Percentiles rank a stretch among this genome's conserved stretches.
These are phyloP conservation scores for Xylaria palmicola DNA, from an alignment of 495 filamentous ascomycete genomes.

Conservation along the genomic window DNA sequence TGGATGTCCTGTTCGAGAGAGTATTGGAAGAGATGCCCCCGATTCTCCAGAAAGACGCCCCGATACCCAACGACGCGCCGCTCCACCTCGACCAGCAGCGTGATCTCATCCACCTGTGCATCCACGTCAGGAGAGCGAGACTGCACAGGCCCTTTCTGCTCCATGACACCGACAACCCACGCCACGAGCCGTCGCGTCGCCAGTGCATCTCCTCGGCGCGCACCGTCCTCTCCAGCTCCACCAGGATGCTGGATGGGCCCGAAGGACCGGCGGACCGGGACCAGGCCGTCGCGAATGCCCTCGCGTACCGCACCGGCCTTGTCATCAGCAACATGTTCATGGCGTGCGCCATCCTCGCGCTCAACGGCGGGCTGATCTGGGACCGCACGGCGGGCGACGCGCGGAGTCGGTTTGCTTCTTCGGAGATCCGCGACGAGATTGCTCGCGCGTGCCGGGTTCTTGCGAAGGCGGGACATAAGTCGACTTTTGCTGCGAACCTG, in stretches of 20 bases:
- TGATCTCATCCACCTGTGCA: slow-evolving; percentile 18
- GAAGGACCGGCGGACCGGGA: not conserved
- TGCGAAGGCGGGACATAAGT: slow-evolving; percentile 7
- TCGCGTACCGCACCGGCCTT: slow-evolving; percentile 9
- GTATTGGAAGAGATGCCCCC: slow-evolving; percentile 18
- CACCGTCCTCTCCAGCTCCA: slow-evolving; percentile 5
- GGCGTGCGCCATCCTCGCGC: slow-evolving; percentile 10
- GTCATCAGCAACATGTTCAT: slow-evolving; percentile 12
- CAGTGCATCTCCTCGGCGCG: slow-evolving; percentile 12
- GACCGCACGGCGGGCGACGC: not conserved
- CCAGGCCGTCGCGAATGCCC: not conserved
- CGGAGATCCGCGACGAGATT: not conserved
- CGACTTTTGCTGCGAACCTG: slow-evolving; percentile 8
- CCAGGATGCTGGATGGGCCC: not conserved
- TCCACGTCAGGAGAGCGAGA: slow-evolving; percentile 21
- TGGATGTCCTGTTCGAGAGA: slow-evolving; percentile 23
- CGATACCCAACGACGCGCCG: slow-evolving; percentile 5
- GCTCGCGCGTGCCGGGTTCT: slow-evolving; percentile 8
- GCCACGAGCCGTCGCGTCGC: slow-evolving; percentile 3
- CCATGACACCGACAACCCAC: slow-evolving; percentile 5
- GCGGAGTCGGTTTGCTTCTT: not conserved
- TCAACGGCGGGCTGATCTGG: not conserved
- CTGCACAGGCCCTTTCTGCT: slow-evolving; percentile 28
- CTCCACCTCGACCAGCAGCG: slow-evolving; percentile 14
- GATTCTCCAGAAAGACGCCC: slow-evolving; percentile 2